These are phyloP conservation scores for Sclerotinia trifoliorum DNA, from an alignment of 2,329 filamentous ascomycete species.

Conservation along the genomic window DNA sequence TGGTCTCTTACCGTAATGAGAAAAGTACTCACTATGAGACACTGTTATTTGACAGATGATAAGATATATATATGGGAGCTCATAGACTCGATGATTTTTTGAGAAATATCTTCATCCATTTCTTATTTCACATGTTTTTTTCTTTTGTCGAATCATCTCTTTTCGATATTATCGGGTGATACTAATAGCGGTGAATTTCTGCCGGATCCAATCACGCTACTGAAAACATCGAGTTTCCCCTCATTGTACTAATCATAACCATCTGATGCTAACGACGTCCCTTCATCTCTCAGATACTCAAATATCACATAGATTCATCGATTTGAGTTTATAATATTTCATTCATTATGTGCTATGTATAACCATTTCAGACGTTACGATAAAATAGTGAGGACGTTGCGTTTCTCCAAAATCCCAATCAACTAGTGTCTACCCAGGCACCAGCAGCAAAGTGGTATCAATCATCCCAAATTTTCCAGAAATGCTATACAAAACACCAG, in stretches of 20 bases:
- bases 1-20: not conserved
- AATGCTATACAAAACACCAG: constrained; percentile 13
- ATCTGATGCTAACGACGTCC: not conserved
- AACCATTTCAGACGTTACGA: not conserved
- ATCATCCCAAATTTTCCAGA: constrained; percentile 1
- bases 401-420: constrained; percentile 8
- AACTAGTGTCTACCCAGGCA: not conserved
- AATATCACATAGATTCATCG: not conserved
- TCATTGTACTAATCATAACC: not conserved
- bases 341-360: constrained; percentile 11
- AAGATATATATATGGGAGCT: not conserved
- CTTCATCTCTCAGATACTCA: not conserved
- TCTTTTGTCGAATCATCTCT: not conserved
- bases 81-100: not conserved
- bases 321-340: not conserved
- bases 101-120: not conserved
- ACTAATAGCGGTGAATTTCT: constrained; percentile 7
- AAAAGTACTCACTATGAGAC: not conserved
- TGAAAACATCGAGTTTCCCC: constrained; percentile 8
- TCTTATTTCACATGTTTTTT: not conserved
- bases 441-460: constrained; percentile 15
- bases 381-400: not conserved
- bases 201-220: constrained; percentile 5
- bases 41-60: not conserved
- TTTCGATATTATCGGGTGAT: not conserved